phyloP scores from a whole-genome alignment of 768 basidiomycete genomes.

The Tremella yokohamensis region DNA sequence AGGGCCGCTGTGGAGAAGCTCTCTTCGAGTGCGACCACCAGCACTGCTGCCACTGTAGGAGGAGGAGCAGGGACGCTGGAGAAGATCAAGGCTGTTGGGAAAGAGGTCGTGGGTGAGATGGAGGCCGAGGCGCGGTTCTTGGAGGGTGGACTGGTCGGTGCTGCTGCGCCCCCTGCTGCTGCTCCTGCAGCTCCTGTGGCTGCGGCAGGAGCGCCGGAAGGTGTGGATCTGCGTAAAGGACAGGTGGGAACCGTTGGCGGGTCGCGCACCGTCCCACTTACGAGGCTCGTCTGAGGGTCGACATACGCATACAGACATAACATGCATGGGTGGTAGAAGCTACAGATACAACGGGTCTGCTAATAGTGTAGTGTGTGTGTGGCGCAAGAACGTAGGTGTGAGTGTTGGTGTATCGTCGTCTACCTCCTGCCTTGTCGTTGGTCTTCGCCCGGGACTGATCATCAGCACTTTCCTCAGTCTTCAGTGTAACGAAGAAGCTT shows the following conservation, averaged over 20 bases:
- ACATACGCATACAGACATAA: neutral
- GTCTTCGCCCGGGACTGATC: too few relatives aligned
- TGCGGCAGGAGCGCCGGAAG: conserved; percentile 1
- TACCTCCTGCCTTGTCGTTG: too few relatives aligned
- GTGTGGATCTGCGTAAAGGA: conserved; percentile 9
- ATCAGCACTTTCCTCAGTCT: too few relatives aligned
- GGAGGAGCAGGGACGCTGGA: conserved; percentile 9
- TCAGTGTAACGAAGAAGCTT: too few relatives aligned
- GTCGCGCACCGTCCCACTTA: neutral
- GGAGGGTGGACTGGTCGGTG: conserved; percentile 1
- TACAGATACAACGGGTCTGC: too few relatives aligned
- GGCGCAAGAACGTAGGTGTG: too few relatives aligned
- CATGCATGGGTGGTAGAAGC: too few relatives aligned
- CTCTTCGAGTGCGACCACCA: too few relatives aligned
- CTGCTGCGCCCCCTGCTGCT: neutral
- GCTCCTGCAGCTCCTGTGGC: neutral
- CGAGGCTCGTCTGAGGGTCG: neutral
- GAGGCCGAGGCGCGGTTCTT: neutral
- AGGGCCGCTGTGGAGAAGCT: neutral
- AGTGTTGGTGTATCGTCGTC: too few relatives aligned
- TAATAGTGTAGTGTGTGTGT: too few relatives aligned
- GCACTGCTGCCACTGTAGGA: conserved; percentile 4
- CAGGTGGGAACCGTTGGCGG: neutral
- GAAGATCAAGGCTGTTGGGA: conserved; percentile 7
- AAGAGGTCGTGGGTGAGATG: conserved; percentile 6